Conservation (phyloP, 2,329 filamentous ascomycete species). For the Colletotrichum cereale region DNA sequence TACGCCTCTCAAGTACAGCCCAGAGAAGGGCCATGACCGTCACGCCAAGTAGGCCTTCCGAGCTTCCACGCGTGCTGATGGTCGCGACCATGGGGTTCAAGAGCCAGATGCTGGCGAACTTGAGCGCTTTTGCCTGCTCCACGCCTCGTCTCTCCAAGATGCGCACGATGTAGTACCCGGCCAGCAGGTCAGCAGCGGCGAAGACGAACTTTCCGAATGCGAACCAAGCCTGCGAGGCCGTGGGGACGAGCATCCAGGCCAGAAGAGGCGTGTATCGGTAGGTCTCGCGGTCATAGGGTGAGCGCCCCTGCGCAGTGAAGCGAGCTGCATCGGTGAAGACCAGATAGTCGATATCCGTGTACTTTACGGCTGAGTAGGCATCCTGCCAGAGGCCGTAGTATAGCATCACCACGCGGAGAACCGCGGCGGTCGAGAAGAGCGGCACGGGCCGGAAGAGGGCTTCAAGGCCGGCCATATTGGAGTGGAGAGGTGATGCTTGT, state of each 20-base stretch:
- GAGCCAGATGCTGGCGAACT: constrained; percentile 89
- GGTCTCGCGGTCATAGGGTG: constrained; percentile 90
- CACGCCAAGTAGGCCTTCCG: constrained; percentile 89
- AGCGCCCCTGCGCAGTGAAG: constrained; percentile 74
- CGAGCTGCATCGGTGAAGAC: constrained; percentile 97
- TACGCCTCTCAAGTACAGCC: constrained; percentile 76
- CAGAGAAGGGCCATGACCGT: constrained; percentile 87
- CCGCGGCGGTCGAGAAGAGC: constrained; percentile 68
- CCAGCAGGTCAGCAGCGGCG: constrained; percentile 83
- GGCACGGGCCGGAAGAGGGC: constrained; percentile 52
- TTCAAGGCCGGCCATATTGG: constrained; percentile 49
- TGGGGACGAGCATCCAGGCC: constrained; percentile 90
- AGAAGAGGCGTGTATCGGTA: constrained; percentile 97
- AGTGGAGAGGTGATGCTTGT: not conserved
- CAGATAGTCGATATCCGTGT: constrained; percentile 98
- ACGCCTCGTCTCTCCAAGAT: constrained; percentile 59
- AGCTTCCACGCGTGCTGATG: constrained; percentile 94
- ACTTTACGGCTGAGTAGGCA: constrained; percentile 90
- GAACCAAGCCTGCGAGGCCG: constrained; percentile 75
- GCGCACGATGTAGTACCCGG: constrained; percentile 80
- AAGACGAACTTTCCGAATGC: constrained; percentile 91
- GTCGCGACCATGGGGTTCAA: constrained; percentile 98
- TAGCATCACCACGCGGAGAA: constrained; percentile 80
- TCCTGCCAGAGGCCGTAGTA: constrained; percentile 95
- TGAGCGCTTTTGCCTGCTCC: constrained; percentile 69